These are phyloP conservation scores for Fomitopsis betulina DNA, from an alignment of 1,284 basidiomycete genomes.

Conservation along the genomic window DNA sequence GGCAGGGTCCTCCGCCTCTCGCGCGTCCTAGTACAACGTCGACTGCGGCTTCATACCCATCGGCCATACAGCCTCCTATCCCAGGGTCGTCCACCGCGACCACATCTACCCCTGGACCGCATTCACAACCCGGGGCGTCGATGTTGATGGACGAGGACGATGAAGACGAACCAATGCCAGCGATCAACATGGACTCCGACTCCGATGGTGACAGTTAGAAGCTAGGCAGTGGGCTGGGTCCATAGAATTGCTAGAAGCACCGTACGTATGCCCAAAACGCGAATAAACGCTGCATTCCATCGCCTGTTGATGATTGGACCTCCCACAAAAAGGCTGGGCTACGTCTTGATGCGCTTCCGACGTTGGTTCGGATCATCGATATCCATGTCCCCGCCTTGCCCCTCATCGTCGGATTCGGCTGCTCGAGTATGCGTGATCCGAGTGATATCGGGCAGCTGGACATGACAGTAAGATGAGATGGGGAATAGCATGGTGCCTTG, in stretches of 20 bases:
- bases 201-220: conserved; percentile 27
- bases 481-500: background rate
- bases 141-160: conserved; percentile 33
- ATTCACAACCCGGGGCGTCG: background rate
- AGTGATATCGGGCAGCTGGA: conserved; percentile 16
- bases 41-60: conserved; percentile 15
- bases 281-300: background rate
- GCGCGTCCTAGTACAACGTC: conserved; percentile 6
- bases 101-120: conserved; percentile 5
- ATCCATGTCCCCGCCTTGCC: conserved; percentile 16
- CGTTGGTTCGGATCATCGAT: conserved; percentile 21
- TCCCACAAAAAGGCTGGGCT: background rate
- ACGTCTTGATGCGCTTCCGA: conserved; percentile 25
- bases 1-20: background rate
- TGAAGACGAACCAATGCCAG: conserved; percentile 51
- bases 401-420: conserved; percentile 42
- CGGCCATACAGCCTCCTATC: background rate
- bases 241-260: background rate
- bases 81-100: conserved; percentile 7
- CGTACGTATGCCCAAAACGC: background rate
- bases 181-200: conserved; percentile 48
- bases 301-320: background rate
- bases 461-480: background rate
- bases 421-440: conserved; percentile 9
- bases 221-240: background rate